These are phyloP conservation scores for Crithidia brevicula DNA, from an alignment of 208 protist genomes.

Conservation along the genomic window DNA sequence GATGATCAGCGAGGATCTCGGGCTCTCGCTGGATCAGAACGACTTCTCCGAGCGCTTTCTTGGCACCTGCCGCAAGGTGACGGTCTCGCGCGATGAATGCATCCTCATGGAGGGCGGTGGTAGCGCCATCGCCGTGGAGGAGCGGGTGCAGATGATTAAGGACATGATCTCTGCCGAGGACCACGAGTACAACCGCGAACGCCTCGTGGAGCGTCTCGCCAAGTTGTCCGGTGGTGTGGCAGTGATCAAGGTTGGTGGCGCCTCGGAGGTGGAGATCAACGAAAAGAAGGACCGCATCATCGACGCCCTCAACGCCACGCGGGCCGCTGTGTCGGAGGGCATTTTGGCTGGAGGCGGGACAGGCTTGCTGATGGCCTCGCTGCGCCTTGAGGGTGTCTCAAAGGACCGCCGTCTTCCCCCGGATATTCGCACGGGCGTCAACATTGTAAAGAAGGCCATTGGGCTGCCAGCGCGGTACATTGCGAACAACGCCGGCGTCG, in stretches of 20 bases:
- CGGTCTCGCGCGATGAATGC: constrained; percentile 97
- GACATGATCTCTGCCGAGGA: constrained; percentile 94
- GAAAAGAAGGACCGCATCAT: constrained; percentile 99
- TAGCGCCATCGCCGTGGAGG: constrained; percentile 94
- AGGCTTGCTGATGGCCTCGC: constrained; percentile 95
- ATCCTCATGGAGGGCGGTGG: constrained; percentile 98
- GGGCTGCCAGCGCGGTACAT: constrained; percentile 94
- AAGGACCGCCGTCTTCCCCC: constrained; percentile 60
- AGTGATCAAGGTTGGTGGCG: constrained; percentile 98
- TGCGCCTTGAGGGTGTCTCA: constrained; percentile 84
- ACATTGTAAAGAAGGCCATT: constrained; percentile 83
- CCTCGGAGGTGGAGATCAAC: constrained; percentile 98
- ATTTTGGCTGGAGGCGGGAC: constrained; percentile 98
- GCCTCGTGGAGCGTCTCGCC: constrained; percentile 96
- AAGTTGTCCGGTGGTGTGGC: constrained; percentile 92
- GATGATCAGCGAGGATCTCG: constrained; percentile 96
- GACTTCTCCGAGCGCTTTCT: constrained; percentile 90
- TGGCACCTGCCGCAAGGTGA: constrained; percentile 88
- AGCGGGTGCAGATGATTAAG: constrained; percentile 96
- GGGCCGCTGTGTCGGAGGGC: constrained; percentile 98
- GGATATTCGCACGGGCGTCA: constrained; percentile 84
- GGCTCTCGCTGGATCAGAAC: constrained; percentile 92
- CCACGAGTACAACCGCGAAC: constrained; percentile 98
- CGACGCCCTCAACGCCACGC: constrained; percentile 99
- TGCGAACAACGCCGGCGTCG: constrained; percentile 97